Evolutionary conservation across 2,329 filamentous ascomycete genomes (phyloP), one percentile per base, ranked within the genome.

Genomic region (Acrocalymma vagum): DNA sequence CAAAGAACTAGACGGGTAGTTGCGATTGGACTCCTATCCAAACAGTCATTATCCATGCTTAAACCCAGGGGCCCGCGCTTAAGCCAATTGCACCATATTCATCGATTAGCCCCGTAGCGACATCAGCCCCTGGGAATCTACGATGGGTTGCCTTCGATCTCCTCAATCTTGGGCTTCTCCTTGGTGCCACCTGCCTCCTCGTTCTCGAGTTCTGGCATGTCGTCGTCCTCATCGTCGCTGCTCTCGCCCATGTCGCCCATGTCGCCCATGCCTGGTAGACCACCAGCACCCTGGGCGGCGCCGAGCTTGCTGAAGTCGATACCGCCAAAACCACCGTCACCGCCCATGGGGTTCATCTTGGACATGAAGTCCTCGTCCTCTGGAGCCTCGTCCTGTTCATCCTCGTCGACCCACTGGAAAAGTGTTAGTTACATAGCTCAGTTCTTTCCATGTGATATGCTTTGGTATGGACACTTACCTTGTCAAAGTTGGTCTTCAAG

Each of bases 401-500:
- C 92, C 83, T 96, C 90, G 60, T 96, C 92, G 64, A 96, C 89
- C 92, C 92, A 96, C 83, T 86, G 26, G 14, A 46, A 40, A n/a
- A 26, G 11, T 21, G 45, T 70, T 60, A 69, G 60, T 26, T n/a
- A 13, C n/a, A 5, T 13, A 4, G 29, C 14, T 28, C n/a, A 27
- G 26, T 26, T 16, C 20, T 25, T n/a, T 17, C 15, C 17, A 2
- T 18, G 5, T 6, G 5, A 6, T 25, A 9, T 25, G 13, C 10
- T 8, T 4, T 9, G 18, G 14, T 13, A 27, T 26, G 22, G 6
- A 3, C 9, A 60, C 79, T 46, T 70, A 87, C 84, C 87, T 96
- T 96, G 79, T 96, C 92, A 63, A 99, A 99, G 78, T 99, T 88
- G 54, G 94, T 97, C 86, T 96, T 96, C 66, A 99, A 76, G 83